These are phyloP conservation scores for Chlorella sp. DNA, from an alignment of 139 green algal species.

Conservation along the genomic window DNA sequence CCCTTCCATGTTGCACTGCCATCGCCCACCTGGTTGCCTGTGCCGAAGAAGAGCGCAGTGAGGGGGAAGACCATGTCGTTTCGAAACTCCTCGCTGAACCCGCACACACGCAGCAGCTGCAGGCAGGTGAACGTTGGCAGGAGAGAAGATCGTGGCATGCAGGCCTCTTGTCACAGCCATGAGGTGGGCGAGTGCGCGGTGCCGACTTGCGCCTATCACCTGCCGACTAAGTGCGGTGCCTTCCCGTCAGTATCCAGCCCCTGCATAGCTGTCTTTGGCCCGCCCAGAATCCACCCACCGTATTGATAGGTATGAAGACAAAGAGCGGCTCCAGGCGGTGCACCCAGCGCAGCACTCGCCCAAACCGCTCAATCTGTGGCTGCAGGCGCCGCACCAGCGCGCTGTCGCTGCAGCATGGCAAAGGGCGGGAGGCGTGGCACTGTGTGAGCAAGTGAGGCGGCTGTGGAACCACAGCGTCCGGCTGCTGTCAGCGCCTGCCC, in stretches of 20 bases:
- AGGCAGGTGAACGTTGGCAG: background rate
- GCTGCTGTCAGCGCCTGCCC: background rate
- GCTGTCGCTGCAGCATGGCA: conserved; percentile 22
- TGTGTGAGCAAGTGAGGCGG: background rate
- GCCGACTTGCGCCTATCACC: too few species aligned
- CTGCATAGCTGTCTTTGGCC: background rate
- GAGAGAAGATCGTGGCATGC: background rate
- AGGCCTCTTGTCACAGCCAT: too few species aligned
- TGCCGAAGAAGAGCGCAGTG: conserved; percentile 80
- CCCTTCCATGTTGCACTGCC: background rate
- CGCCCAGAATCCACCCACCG: conserved; percentile 19
- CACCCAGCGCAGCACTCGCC: conserved; percentile 61
- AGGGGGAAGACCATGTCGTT: conserved; percentile 77
- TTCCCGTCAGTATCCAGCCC: background rate
- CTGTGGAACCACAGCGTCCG: background rate
- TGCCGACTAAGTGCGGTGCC: background rate
- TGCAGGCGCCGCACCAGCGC: conserved; percentile 51
- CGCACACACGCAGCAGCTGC: conserved; percentile 54
- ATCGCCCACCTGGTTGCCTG: conserved; percentile 62
- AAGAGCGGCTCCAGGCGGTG: conserved; percentile 67
- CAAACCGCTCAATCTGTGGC: conserved; percentile 70
- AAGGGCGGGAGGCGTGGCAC: background rate
- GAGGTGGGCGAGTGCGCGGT: background rate
- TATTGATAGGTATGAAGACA: conserved; percentile 70
- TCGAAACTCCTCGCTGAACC: conserved; percentile 70